Evolutionary conservation across 1,284 basidiomycete species (phyloP), one percentile per base, ranked within the genome.

Genomic region (Leucoagaricus sp.): DNA sequence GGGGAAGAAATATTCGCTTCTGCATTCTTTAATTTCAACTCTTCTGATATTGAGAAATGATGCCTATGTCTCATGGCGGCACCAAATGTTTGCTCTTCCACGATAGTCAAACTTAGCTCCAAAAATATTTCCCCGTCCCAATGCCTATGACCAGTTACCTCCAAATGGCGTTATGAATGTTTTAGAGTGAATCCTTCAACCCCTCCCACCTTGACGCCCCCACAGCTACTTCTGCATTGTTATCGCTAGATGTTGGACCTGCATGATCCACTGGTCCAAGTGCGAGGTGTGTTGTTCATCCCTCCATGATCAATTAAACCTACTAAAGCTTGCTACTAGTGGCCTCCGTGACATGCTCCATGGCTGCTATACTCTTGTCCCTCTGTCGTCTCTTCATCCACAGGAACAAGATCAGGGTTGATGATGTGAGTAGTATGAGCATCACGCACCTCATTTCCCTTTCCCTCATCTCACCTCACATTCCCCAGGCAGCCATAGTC

Each of bases 351-450:
- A 41, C 62, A 45, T 65, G 64, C 49, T 63, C 64, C 26, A 55
- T 58, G 21, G 40, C 70, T 17, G 75, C 75, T 17, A 69, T 75
- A 45, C 64, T 63, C 25, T 70, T 68, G 51, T 77, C 75, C 19
- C 26, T 66, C 29, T 62, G 66, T 42, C 70, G 75, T 3, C 59
- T 77, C 9, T 72, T 60, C 55, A 64, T 75, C 23, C 70, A 75
- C 21, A 64, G 73, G 49, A 49, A 49, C 4, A 56, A 41, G 29
- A 40, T 60, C 13, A 61, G 61, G 61, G 19, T 60, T 13, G 64
- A 65, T 42, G 64, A 64, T 50, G 64, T 64, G 26, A 19, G 63
- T 17, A 17, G 13, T 10, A 33, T n/a, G n/a, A n/a, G n/a, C n/a
- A n/a, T n/a, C n/a, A n/a, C n/a, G n/a, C n/a, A n/a, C n/a, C 17